Conservation (phyloP, 208 protist genomes). For the Trypanosoma boissoni region DNA sequence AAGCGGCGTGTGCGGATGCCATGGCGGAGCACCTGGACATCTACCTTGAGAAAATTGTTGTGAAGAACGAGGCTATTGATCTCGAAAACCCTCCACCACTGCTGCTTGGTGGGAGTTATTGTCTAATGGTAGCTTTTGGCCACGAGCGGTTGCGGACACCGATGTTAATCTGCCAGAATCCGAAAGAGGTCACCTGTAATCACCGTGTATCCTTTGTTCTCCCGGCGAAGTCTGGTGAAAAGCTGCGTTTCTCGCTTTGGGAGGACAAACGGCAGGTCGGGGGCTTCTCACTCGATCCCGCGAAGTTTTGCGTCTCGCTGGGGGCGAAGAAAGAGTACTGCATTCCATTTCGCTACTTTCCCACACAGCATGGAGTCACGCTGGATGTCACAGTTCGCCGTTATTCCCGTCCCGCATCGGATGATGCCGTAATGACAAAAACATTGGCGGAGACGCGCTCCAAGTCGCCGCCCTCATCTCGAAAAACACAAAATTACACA, state of each 20-base stretch:
- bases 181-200: slow-evolving; percentile 44
- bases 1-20: not conserved
- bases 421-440: too few species aligned
- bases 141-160: slow-evolving; percentile 34
- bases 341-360: slow-evolving; percentile 85
- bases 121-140: slow-evolving; percentile 65
- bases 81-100: slow-evolving; percentile 63
- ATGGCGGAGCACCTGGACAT: slow-evolving; percentile 31
- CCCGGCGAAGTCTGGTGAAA: slow-evolving; percentile 20
- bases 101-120: slow-evolving; percentile 63
- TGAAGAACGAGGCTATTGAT: slow-evolving; percentile 53
- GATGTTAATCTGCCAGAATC: slow-evolving; percentile 39
- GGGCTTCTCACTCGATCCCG: slow-evolving; percentile 71
- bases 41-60: slow-evolving; percentile 53
- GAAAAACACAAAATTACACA: too few species aligned
- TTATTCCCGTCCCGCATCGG: not conserved
- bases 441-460: too few species aligned
- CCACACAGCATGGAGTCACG: slow-evolving; percentile 54
- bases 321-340: slow-evolving; percentile 68
- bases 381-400: slow-evolving; percentile 63
- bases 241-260: slow-evolving; percentile 84
- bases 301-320: slow-evolving; percentile 51
- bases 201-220: slow-evolving; percentile 43
- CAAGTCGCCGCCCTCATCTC: too few species aligned
- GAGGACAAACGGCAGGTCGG: slow-evolving; percentile 72